Conservation (phyloP, 1,284 basidiomycete species). For the Phellinidium pouzarii region DNA sequence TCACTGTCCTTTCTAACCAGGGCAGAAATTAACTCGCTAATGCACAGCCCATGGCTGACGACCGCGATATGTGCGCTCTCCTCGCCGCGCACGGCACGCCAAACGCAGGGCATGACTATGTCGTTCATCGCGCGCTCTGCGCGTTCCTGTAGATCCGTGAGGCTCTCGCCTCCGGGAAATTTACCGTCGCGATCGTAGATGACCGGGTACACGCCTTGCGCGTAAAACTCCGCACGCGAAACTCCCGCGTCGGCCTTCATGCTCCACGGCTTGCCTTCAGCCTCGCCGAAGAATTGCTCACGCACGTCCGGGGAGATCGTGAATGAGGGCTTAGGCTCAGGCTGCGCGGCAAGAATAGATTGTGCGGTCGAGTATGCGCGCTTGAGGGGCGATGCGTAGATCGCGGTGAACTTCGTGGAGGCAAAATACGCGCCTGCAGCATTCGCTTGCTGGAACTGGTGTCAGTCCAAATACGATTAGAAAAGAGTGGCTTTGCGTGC, state of each 20-base stretch:
- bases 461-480: background rate
- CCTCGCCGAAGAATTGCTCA: constrained; percentile 69
- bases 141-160: constrained; percentile 59
- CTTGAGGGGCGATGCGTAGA: constrained; percentile 76
- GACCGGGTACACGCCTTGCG: constrained; percentile 45
- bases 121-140: constrained; percentile 54
- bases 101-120: constrained; percentile 55
- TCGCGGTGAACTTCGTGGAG: constrained; percentile 50
- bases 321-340: constrained; percentile 48
- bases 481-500: constrained; percentile 31
- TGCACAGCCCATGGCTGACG: constrained; percentile 77
- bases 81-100: constrained; percentile 33
- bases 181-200: constrained; percentile 42
- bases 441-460: constrained; percentile 79
- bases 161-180: constrained; percentile 70
- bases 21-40: constrained; percentile 55
- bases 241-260: constrained; percentile 28
- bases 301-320: constrained; percentile 45
- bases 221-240: constrained; percentile 45
- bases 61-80: constrained; percentile 55
- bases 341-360: constrained; percentile 47
- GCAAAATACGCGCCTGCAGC: constrained; percentile 62
- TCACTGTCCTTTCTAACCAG: constrained; percentile 38
- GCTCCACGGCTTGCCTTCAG: constrained; percentile 58
- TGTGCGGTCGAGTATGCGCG: constrained; percentile 71